A percentile compares a stretch with the other conserved stretches of the same genome.
Conservation (phyloP, 2,329 filamentous ascomycete species). For the Cadophora gregata region DNA sequence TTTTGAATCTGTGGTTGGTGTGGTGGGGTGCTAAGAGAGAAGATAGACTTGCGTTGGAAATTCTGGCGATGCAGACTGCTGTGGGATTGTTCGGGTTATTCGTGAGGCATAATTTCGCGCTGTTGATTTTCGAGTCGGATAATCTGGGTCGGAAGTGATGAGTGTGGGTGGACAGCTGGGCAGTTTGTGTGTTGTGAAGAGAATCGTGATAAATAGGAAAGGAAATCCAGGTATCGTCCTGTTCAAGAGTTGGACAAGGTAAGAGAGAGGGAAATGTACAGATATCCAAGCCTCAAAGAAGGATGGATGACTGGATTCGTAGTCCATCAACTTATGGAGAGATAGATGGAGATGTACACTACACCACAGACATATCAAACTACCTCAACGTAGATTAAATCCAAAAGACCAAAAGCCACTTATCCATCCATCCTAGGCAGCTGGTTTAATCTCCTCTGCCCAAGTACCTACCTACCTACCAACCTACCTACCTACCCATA, state of each 20-base stretch:
- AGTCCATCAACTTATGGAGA: background rate
- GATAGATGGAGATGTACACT: background rate
- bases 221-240: background rate
- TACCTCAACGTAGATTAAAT: no score
- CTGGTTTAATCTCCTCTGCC: no score
- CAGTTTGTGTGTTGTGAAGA: no score
- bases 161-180: background rate
- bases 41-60: constrained; percentile 78
- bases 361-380: background rate
- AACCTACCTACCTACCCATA: no score
- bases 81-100: constrained; percentile 85
- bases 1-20: constrained; percentile 95
- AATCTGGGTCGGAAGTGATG: constrained; percentile 62
- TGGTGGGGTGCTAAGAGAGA: constrained; percentile 93
- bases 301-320: background rate
- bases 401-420: no score
- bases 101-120: constrained; percentile 81
- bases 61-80: constrained; percentile 77
- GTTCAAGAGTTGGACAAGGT: background rate
- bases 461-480: no score
- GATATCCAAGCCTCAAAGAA: background rate
- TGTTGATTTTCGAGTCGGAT: constrained; percentile 89
- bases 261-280: background rate
- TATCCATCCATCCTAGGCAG: no score
- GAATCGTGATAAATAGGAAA: no score